Conservation (phyloP, 192 early-diverging fungal species). For the Chytriomyces sp. region DNA sequence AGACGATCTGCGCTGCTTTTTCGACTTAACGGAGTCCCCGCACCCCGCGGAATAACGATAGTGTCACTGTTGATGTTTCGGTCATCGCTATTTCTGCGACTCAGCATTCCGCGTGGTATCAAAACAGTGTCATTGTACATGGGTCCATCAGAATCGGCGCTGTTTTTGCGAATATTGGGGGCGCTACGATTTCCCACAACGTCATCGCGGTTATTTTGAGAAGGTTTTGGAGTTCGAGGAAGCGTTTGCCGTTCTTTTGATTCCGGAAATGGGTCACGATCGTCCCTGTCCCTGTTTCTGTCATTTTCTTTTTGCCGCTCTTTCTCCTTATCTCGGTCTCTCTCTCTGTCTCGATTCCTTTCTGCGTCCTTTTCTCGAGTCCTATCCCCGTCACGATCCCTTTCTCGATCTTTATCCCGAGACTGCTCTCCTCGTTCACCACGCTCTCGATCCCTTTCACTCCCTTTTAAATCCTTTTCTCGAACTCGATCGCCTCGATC, state of each 20-base stretch:
- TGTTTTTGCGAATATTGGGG: background rate
- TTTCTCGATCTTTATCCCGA: background rate
- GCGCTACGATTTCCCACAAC: background rate
- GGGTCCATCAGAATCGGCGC: background rate
- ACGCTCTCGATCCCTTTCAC: background rate
- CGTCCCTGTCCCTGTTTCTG: no score
- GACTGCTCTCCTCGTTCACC: background rate
- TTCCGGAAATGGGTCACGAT: no score
- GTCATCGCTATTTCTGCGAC: background rate
- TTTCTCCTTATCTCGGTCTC: no score
- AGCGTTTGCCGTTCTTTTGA: no score
- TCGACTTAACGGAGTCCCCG: background rate
- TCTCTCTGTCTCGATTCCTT: background rate
- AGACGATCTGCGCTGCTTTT: background rate
- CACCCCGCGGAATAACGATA: background rate
- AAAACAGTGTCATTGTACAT: slow-evolving; percentile 4
- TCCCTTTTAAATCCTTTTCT: background rate
- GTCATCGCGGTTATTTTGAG: background rate
- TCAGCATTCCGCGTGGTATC: background rate
- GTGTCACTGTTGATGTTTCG: background rate
- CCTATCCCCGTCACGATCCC: background rate
- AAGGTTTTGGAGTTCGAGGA: no score
- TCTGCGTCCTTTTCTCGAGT: background rate
- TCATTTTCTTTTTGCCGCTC: no score
- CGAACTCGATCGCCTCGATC: background rate